Evolutionary conservation across 305 asterid genomes (phyloP), one percentile per base, ranked within the genome.

Genomic region (Solanum aculeatissimum): DNA sequence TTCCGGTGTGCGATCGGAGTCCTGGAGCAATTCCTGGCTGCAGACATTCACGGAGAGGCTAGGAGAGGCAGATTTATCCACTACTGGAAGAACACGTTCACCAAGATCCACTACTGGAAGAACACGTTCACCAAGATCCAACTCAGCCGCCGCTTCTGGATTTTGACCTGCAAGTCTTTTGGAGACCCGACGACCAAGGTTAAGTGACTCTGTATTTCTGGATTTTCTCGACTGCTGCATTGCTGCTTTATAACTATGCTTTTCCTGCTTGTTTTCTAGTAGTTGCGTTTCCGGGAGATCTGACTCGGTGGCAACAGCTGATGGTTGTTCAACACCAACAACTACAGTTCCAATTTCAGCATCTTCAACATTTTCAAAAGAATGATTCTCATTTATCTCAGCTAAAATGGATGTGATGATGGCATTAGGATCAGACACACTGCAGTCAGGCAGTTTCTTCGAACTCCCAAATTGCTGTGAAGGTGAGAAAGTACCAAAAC

Each of bases 161-260:
- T 71, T 85, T 88, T 85, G 89, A 83, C 65, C 60, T 45, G 86
- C 85, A 86, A 86, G 89, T 87, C 93, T 88, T 84, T 91, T 88
- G n/a, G 93, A 91, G 32, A 78, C 62, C 86, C 93, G 84, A 51
- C 91, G 81, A 35, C 85, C 85, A 58, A 88, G 88, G 58, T 77
- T 78, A 51, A 62, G 63, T 83, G 83, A 85, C 72, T 88, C 72
- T 81, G 83, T 71, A 57, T 82, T 88, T 63, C 83, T 85, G 43
- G 40, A 32, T 63, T 81, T 69, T 38, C 42, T 14, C 47, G 85
- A 77, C 47, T 86, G 69, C 45, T 90, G 89, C 54, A 51, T 84
- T 62, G 83, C 53, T 78, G 80, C 19, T 27, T 70, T 63, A 51
- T 45, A 55, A 12, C 80, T 85, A 25, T 25, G 71, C 27, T 80